These are phyloP conservation scores for Astraeus odoratus DNA, from an alignment of 768 basidiomycete genomes.

Conservation along the genomic window DNA sequence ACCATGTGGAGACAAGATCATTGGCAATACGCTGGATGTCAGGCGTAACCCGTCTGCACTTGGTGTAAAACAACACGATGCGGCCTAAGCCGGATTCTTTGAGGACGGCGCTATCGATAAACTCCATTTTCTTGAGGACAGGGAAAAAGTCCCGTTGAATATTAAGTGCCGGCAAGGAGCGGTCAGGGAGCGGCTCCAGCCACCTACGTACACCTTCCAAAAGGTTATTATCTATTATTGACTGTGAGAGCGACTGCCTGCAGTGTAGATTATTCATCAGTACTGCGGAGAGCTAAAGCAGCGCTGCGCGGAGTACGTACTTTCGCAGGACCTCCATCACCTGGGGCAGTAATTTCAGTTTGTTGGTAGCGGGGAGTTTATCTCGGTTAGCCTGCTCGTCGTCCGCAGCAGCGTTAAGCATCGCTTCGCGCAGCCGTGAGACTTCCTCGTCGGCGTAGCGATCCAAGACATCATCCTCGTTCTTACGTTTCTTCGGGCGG, in stretches of 20 bases:
- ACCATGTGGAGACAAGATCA: slow-evolving; percentile 81
- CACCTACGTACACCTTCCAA: slow-evolving; percentile 83
- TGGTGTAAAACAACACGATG: slow-evolving; percentile 92
- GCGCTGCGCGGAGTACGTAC: slow-evolving; percentile 36
- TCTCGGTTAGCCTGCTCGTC: slow-evolving; percentile 77
- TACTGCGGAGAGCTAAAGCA: neutral
- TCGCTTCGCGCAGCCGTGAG: slow-evolving; percentile 77
- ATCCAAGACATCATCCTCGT: slow-evolving; percentile 77
- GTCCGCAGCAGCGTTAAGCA: slow-evolving; percentile 80
- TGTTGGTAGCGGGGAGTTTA: slow-evolving; percentile 75
- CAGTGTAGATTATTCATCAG: neutral
- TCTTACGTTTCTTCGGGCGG: slow-evolving; percentile 62
- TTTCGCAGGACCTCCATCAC: slow-evolving; percentile 92
- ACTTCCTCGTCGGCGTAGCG: slow-evolving; percentile 88
- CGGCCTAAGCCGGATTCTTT: slow-evolving; percentile 89
- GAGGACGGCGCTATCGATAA: slow-evolving; percentile 83
- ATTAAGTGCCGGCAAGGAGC: slow-evolving; percentile 88
- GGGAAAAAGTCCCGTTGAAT: slow-evolving; percentile 91
- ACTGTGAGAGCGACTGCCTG: slow-evolving; percentile 80
- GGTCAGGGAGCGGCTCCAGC: slow-evolving; percentile 92
- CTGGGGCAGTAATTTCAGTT: slow-evolving; percentile 78
- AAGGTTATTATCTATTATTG: slow-evolving; percentile 92
- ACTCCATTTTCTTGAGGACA: slow-evolving; percentile 80
- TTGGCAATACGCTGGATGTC: slow-evolving; percentile 77
- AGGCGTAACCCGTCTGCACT: slow-evolving; percentile 82